These are phyloP conservation scores for Sclerotinia trifoliorum DNA, from an alignment of 2,329 filamentous ascomycete genomes.

Conservation along the genomic window DNA sequence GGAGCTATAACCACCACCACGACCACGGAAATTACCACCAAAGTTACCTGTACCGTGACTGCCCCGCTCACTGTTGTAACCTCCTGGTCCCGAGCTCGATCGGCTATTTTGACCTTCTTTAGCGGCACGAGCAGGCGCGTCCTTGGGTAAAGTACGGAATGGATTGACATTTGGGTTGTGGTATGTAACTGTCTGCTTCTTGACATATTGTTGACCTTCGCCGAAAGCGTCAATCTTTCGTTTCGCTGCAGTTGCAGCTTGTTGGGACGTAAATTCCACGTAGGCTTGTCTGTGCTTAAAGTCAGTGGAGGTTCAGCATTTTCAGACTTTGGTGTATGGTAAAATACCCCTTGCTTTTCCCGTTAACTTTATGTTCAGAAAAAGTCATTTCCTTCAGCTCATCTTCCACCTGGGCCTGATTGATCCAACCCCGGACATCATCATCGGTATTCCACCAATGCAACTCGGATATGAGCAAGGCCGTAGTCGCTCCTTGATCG, in stretches of 20 bases:
- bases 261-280: constrained; percentile 77
- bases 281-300: constrained; percentile 61
- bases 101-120: constrained; percentile 61
- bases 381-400: constrained; percentile 93
- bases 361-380: constrained; percentile 98
- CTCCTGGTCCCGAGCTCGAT: constrained; percentile 44
- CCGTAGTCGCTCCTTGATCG: constrained; percentile 61
- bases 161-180: constrained; percentile 77
- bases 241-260: constrained; percentile 84
- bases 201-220: constrained; percentile 53
- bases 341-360: constrained; percentile 92
- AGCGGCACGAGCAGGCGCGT: constrained; percentile 68
- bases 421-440: constrained; percentile 84
- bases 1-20: constrained; percentile 48
- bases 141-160: constrained; percentile 88
- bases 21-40: constrained; percentile 49
- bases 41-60: constrained; percentile 41
- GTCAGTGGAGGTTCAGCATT: not conserved
- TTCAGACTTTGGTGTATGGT: not conserved
- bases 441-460: constrained; percentile 98
- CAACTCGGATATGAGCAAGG: constrained; percentile 83
- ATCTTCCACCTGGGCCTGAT: constrained; percentile 74
- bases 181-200: constrained; percentile 72
- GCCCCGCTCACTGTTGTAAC: constrained; percentile 49
- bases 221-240: constrained; percentile 68